Base-by-base conservation (phyloP, 345 rosid species). In the Arabidopsis suecica region DNA sequence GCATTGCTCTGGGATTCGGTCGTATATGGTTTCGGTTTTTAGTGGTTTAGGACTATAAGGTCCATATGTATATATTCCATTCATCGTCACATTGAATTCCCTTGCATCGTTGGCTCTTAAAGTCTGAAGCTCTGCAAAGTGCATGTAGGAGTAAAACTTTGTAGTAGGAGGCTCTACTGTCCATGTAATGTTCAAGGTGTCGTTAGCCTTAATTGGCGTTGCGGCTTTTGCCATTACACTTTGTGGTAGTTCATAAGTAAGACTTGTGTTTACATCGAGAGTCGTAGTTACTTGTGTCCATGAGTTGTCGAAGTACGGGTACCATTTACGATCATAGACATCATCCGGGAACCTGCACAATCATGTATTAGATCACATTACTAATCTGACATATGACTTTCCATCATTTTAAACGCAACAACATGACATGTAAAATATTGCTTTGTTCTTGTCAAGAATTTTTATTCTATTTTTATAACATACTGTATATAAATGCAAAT, bases 81-180 rank as follows among this genome's bases (percentile, higher is more conserved):
- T 86, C 12, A 82, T 32, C 3, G 79, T 64, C 8, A 84, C 7
- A 47, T 81, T 82, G 54, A 86, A 81, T 34, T 62, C 59, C 54
- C 93, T 82, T 28, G 87, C 55, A 50, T 81, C 77, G 44, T 86
- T 86, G 3, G 79, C 78, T 7, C 23, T 32, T 54, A 82, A 82
- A 70, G 16, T 66, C 37, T 79, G 80, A 59, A 88, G 57, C 69
- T 88, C 89, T 8, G 87, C 81, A 47, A 86, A 83, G 75, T 88
- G 80, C 81, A 83, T 38, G 68, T 77, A 77, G 30, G 58, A 20
- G 68, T 77, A 71, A 66, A 37, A 71, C 45, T 64, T 6, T 38
- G 72, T n/a, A n/a, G 54, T 65, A 14, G 75, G 55, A 57, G 76
- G 9, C 3, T 58, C 49, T 22, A 71, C 0, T 2, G 65, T 7